A percentile compares a stretch with the other conserved stretches of the same genome.
Conservation (phyloP, 805 yeast genomes). For the Ogataea corticis region DNA sequence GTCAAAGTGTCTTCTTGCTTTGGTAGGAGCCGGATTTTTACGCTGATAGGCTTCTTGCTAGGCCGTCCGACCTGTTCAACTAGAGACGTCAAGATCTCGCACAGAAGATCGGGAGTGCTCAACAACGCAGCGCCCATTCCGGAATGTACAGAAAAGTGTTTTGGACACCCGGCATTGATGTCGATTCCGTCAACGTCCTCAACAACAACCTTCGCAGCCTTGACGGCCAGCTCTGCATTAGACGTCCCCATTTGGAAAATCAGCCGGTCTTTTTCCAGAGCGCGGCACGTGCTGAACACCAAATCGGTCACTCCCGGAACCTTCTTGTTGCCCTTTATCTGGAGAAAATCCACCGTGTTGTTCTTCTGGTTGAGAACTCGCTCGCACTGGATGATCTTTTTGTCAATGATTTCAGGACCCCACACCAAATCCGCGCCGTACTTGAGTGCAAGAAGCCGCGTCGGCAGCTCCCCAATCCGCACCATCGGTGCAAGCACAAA, state of each 20-base stretch:
- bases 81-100: slow-evolving; percentile 62
- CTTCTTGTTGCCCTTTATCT: slow-evolving; percentile 41
- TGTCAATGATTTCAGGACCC: slow-evolving; percentile 94
- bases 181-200: slow-evolving; percentile 91
- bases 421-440: slow-evolving; percentile 95
- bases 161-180: slow-evolving; percentile 96
- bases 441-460: slow-evolving; percentile 73
- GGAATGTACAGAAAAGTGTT: slow-evolving; percentile 88
- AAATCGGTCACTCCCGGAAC: slow-evolving; percentile 51
- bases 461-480: slow-evolving; percentile 91
- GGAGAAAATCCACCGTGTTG: slow-evolving; percentile 61
- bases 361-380: slow-evolving; percentile 58
- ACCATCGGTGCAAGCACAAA: slow-evolving; percentile 96
- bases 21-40: slow-evolving; percentile 81
- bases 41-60: slow-evolving; percentile 76
- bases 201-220: slow-evolving; percentile 81
- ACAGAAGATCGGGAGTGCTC: slow-evolving; percentile 75
- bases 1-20: slow-evolving; percentile 57
- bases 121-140: slow-evolving; percentile 98
- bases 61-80: slow-evolving; percentile 84
- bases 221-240: slow-evolving; percentile 78
- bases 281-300: slow-evolving; percentile 68
- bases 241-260: slow-evolving; percentile 93
- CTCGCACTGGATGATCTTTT: slow-evolving; percentile 70
- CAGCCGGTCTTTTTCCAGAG: slow-evolving; percentile 59